Conservation (phyloP, 164 flowering plant genomes). For the Protea cynaroides region DNA sequence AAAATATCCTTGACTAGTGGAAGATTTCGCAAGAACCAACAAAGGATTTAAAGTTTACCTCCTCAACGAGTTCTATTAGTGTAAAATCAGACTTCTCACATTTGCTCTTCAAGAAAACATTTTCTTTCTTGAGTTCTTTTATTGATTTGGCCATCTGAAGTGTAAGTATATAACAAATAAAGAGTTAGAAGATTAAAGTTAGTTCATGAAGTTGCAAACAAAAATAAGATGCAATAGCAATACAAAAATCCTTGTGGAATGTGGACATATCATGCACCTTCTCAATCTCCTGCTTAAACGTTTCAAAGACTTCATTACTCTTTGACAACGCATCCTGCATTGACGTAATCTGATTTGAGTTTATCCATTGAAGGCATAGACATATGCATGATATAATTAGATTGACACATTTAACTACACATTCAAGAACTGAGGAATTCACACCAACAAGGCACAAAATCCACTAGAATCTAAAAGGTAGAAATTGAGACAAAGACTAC, state of each 20-base stretch:
- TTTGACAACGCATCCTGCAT: conserved; percentile 85
- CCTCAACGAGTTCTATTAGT: conserved; percentile 80
- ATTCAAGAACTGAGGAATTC: neutral
- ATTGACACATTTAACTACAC: neutral
- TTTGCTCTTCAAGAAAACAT: conserved; percentile 76
- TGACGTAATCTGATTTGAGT: conserved; percentile 8
- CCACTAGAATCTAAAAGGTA: neutral
- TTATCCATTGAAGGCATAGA: neutral
- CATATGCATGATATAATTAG: neutral
- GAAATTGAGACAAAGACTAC: neutral
- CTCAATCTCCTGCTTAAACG: conserved; percentile 92
- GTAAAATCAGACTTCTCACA: conserved; percentile 78
- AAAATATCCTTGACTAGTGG: neutral
- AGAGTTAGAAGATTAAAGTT: neutral
- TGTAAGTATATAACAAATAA: conserved; percentile 3
- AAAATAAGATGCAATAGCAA: neutral
- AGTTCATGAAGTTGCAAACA: neutral
- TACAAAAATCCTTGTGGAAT: neutral
- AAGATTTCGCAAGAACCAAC: neutral
- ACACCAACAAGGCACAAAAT: neutral
- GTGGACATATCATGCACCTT: conserved; percentile 43
- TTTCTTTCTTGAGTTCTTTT: conserved; percentile 91
- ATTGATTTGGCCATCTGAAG: conserved; percentile 76
- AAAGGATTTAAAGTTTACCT: conserved; percentile 41
- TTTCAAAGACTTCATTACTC: conserved; percentile 92